Base-by-base conservation (phyloP, 2,329 filamentous ascomycete genomes). In the Penicillium sp. region DNA sequence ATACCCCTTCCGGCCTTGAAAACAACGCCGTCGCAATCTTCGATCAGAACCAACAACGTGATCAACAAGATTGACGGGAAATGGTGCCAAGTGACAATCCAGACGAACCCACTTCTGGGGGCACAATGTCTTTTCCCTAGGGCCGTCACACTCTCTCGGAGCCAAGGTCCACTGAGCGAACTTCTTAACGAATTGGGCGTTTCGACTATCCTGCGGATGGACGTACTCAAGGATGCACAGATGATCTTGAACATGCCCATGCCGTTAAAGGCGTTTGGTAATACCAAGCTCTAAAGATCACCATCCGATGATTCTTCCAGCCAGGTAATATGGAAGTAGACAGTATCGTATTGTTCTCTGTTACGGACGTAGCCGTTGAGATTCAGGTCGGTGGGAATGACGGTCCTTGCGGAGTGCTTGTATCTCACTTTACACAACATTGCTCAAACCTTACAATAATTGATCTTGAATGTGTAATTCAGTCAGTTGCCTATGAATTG, bases 21-120 rank as follows among this genome's bases (percentile, higher is more conserved):
- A 17, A 34, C 20, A 5, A 49, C 54, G 10, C 46, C 50, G 20
- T 54, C 54, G 20, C 34, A 56, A 46, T 47, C 53, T 17, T 48
- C 20, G 7, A 50, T 56, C 12, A 32, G 23, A 8, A 53, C 8
- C 17, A 56, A 56, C 50, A 56, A 56, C 18, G 54, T 50, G 6
- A 49, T 56, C 50, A 56, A 56, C 36, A 44, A 56, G 42, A 56
- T 56, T 13, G 53, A 56, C 17, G 49, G 37, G 23, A 47, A 56
- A 48, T 56, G 53, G 53, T 32, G 41, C 37, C 50, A 56, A 30
- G 46, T 56, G 24, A 21, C 41, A 40, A 50, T 56, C 10, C 53
- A 56, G 43, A 39, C 53, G 17, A 56, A 56, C 21, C 53, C 53
- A 30, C 50, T 56, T 7, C 27, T 53, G 10, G 53, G 15, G 24